phyloP scores from a whole-genome alignment of 208 protist species.

The Trypanosoma cruzi region DNA sequence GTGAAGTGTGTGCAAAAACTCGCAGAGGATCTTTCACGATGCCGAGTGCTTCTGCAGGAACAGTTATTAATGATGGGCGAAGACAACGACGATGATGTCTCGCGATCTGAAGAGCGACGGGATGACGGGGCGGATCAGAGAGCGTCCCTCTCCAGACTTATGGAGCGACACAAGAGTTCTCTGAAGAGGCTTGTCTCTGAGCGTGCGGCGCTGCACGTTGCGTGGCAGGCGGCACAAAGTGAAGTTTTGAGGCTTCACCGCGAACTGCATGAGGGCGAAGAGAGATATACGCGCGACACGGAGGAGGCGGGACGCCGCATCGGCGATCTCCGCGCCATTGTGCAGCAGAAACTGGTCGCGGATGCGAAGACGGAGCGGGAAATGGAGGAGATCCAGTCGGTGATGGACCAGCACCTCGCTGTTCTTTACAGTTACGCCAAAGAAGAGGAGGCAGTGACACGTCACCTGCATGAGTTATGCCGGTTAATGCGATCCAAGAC shows the following conservation, averaged over 20 bases:
- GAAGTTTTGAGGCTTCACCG: slow-evolving; percentile 17
- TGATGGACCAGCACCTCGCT: slow-evolving; percentile 41
- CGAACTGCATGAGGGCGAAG: slow-evolving; percentile 11
- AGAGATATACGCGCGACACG: slow-evolving; percentile 26
- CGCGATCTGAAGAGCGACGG: not conserved
- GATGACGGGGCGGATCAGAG: not conserved
- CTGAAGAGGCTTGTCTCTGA: not conserved
- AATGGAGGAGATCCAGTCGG: slow-evolving; percentile 40
- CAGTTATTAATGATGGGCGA: slow-evolving; percentile 11
- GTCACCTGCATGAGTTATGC: slow-evolving; percentile 44
- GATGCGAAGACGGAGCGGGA: slow-evolving; percentile 59
- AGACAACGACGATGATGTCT: not conserved
- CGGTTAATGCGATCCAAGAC: slow-evolving; percentile 32
- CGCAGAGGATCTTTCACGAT: slow-evolving; percentile 4
- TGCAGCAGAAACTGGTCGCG: slow-evolving; percentile 57
- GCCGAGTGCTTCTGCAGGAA: slow-evolving; percentile 13
- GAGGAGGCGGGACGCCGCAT: slow-evolving; percentile 40
- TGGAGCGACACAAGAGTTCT: not conserved
- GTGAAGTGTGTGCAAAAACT: slow-evolving; percentile 9
- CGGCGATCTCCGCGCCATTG: slow-evolving; percentile 44
- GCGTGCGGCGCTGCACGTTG: not conserved
- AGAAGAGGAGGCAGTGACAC: slow-evolving; percentile 36
- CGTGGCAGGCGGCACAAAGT: slow-evolving; percentile 23
- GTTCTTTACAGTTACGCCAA: slow-evolving; percentile 36
- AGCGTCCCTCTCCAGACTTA: not conserved